Base-by-base conservation (phyloP, 2,329 filamentous ascomycete species). In the Colletotrichum destructivum region DNA sequence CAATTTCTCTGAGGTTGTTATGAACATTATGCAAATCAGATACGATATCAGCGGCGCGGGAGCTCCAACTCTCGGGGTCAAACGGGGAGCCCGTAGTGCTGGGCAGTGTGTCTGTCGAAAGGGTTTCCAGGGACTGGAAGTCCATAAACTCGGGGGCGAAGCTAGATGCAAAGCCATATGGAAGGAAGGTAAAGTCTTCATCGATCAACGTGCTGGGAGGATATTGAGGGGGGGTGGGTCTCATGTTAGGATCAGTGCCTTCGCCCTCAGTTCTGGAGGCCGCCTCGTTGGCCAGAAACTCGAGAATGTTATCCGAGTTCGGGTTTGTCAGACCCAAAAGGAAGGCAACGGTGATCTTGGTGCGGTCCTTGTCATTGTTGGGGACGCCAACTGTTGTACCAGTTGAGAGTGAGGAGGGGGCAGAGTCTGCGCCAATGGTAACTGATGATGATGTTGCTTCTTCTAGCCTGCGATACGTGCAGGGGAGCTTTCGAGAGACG, bases 321-420 rank as follows among this genome's bases (percentile, higher is more conserved):
- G 78, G 77, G 49, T 79, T 74, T 5, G 76, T 77, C 26, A 78
- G 62, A 31, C 70, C 73, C 49, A 77, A 71, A 21, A 79, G 75
- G 56, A 79, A 79, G 16, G 73, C 72, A 11, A 78, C 71, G 6
- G 76, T 70, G 13, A 74, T 74, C 40, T 75, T 76, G 38, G 73
- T 71, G n/a, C 72, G 57, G 35, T 68, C 70, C 2, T 73, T 71
- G 40, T 62, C 68, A 44, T 52, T 54, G 38, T 54, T 23, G 4
- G 59, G 52, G 5, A 54, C 47, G 12, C 46, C 54, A 8, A 42
- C 54, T 47, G 44, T 51, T 12, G 62, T 35, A 1, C 44, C 35
- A 7, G 38, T 21, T 3, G 46, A 26, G 6, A 57, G 47, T 4
- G 67, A 62, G 21, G 61, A 46, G 11, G 55, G 16, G 4, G 35